Conservation (phyloP, 2,329 filamentous ascomycete species). For the Raffaelea ambrosiae region DNA sequence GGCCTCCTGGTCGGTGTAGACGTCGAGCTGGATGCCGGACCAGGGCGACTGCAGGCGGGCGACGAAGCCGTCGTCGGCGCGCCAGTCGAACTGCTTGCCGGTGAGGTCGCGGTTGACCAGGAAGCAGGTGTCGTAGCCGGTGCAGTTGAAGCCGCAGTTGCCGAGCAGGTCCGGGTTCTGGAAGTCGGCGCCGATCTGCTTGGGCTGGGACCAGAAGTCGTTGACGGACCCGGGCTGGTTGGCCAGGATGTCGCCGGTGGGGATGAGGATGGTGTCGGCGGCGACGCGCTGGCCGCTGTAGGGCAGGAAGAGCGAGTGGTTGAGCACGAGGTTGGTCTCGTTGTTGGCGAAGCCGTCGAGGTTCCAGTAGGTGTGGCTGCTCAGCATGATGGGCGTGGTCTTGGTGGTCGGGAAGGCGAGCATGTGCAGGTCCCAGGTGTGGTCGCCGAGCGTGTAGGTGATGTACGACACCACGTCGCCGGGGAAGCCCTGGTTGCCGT, state of each 20-base stretch:
- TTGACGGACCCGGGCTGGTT: conserved; percentile 62
- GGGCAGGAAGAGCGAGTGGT: conserved; percentile 66
- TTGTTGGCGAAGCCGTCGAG: conserved; percentile 71
- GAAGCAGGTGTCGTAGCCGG: conserved; percentile 73
- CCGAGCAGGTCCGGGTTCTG: conserved; percentile 49
- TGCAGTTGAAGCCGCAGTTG: conserved; percentile 76
- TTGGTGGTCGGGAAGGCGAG: conserved; percentile 61
- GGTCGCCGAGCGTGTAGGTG: conserved; percentile 60
- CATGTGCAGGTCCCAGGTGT: conserved; percentile 67
- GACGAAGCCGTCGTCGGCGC: conserved; percentile 42
- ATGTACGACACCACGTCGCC: conserved; percentile 67
- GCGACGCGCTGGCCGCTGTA: conserved; percentile 62
- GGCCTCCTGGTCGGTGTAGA: conserved; percentile 76
- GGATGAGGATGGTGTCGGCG: conserved; percentile 64
- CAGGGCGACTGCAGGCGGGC: conserved; percentile 62
- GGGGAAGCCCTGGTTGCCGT: conserved; percentile 69
- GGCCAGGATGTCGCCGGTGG: conserved; percentile 65
- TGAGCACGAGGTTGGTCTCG: conserved; percentile 53
- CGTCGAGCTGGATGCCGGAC: conserved; percentile 76
- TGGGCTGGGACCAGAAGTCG: conserved; percentile 75
- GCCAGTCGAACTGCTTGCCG: conserved; percentile 53
- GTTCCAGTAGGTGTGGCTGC: conserved; percentile 71
- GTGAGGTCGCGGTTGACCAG: conserved; percentile 54
- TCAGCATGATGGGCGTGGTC: conserved; percentile 78
- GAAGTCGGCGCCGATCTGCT: conserved; percentile 67